phyloP scores from a whole-genome alignment of 1,284 basidiomycete genomes.

The Cutaneotrichosporon cutaneum region DNA sequence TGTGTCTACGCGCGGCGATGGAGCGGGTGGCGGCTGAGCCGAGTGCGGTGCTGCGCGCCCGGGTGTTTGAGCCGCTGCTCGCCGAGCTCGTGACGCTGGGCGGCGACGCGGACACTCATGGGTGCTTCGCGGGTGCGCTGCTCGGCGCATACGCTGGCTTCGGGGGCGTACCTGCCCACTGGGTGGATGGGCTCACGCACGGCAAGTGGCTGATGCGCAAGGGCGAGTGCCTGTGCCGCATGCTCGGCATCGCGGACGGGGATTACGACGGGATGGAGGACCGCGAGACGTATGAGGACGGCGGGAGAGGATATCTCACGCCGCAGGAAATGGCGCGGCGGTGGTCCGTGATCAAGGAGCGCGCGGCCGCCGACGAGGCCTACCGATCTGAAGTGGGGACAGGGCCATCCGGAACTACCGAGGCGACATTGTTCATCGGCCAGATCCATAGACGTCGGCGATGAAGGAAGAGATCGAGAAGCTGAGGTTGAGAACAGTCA shows the following conservation, averaged over 20 bases:
- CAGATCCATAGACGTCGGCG: too few species aligned
- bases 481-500: neutral
- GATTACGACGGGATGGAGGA: slow-evolving; percentile 10
- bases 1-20: slow-evolving; percentile 14
- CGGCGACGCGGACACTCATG: slow-evolving; percentile 24
- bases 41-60: neutral
- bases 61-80: slow-evolving; percentile 17
- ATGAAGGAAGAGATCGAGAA: too few species aligned
- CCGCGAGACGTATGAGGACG: slow-evolving; percentile 16
- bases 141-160: slow-evolving; percentile 21
- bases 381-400: too few species aligned
- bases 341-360: too few species aligned
- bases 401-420: too few species aligned
- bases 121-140: slow-evolving; percentile 19
- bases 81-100: slow-evolving; percentile 14
- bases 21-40: neutral
- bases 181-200: slow-evolving; percentile 14
- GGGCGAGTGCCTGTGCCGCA: slow-evolving; percentile 7
- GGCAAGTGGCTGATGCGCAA: slow-evolving; percentile 17
- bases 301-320: slow-evolving; percentile 16
- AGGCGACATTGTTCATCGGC: too few species aligned
- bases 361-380: too few species aligned
- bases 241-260: slow-evolving; percentile 10
- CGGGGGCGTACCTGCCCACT: slow-evolving; percentile 10
- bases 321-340: slow-evolving; percentile 7